A percentile compares a stretch with the other conserved stretches of the same genome.
Evolutionary conservation across 768 basidiomycete species (phyloP).

Genomic region (Flagelloscypha sp.): DNA sequence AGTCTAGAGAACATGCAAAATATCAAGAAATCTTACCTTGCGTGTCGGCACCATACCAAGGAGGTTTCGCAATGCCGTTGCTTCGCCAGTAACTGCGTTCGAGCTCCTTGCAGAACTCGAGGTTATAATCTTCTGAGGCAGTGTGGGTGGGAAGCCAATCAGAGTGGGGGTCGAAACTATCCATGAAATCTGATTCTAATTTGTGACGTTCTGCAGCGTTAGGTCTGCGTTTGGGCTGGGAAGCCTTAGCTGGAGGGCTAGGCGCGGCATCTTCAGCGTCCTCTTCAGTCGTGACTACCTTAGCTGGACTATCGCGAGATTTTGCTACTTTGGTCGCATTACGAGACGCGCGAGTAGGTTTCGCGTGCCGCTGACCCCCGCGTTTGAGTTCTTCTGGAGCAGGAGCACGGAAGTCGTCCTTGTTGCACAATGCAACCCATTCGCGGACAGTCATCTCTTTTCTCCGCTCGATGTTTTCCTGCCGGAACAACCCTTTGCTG

Average conservation of each 20-base stretch:
- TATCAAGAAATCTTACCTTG: conserved; percentile 47
- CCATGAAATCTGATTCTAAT: conserved; percentile 48
- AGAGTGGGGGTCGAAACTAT: conserved; percentile 59
- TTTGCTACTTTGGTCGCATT: conserved; percentile 26
- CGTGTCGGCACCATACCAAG: conserved; percentile 98
- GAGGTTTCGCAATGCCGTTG: conserved; percentile 78
- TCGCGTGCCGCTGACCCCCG: conserved; percentile 26
- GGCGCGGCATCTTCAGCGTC: conserved; percentile 36
- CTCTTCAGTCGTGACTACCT: conserved; percentile 35
- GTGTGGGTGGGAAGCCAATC: conserved; percentile 82
- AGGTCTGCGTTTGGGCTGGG: too few relatives aligned
- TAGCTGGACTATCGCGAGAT: conserved; percentile 24
- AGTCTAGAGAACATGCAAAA: background rate
- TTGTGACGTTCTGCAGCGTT: conserved; percentile 33
- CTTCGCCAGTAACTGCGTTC: conserved; percentile 92
- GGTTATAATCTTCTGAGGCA: conserved; percentile 68
- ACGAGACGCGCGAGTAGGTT: conserved; percentile 12
- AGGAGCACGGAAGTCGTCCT: conserved; percentile 67
- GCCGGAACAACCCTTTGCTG: conserved; percentile 76
- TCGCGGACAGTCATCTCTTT: conserved; percentile 78
- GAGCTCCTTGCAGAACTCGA: conserved; percentile 78
- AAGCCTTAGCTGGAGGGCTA: too few relatives aligned
- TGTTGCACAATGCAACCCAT: conserved; percentile 72
- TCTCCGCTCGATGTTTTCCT: conserved; percentile 86
- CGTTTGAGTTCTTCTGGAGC: conserved; percentile 61